Evolutionary conservation across 495 filamentous ascomycete species (phyloP), one percentile per base, ranked within the genome.

Genomic region (Podospora pseudoanserina): DNA sequence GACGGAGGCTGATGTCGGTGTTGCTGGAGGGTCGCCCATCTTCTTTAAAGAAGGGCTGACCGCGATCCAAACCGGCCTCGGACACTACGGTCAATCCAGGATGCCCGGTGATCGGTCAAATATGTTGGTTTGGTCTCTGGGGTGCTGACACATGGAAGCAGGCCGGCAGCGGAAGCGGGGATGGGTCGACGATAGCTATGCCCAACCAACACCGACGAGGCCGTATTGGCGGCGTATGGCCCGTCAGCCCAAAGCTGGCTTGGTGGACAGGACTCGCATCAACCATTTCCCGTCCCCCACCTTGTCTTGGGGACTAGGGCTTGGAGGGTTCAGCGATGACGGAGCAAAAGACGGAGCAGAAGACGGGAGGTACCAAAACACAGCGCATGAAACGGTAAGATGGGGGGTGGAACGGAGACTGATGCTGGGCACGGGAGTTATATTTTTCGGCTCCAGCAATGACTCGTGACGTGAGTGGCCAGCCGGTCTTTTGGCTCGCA

Each of bases 1-100:
- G 11, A 44, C 56, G 4, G 67, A 64, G 58, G 55, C 19, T 49
- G 67, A 54, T 23, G 59, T 60, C 60, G 73, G 68, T 4, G 70
- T 68, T 7, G 58, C 55, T 63, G 66, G 68, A 13, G 60, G n/a
- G 55, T 66, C 71, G 58, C 65, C 61, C 71, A 72, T 75, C 53
- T 67, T 71, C 61, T 56, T 23, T 56, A 54, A 7, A 3, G 63
- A 20, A 27, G 34, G 44, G 20, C 67, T 23, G 39, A 18, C 18
- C 39, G 39, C 39, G 39, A 49, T 49, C 39, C 39, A 23, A 32
- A 39, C 4, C 65, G 64, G 59, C 49, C 23, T 55, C 44, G 44
- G 61, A 54, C 28, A 54, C 55, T 60, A 16, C 44, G 9, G 28
- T 23, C 39, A 60, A 56, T 60, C 34, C 30, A 49, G 20, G 57